Base-by-base conservation (phyloP, 2,329 filamentous ascomycete species). In the Colletotrichum viniferum region DNA sequence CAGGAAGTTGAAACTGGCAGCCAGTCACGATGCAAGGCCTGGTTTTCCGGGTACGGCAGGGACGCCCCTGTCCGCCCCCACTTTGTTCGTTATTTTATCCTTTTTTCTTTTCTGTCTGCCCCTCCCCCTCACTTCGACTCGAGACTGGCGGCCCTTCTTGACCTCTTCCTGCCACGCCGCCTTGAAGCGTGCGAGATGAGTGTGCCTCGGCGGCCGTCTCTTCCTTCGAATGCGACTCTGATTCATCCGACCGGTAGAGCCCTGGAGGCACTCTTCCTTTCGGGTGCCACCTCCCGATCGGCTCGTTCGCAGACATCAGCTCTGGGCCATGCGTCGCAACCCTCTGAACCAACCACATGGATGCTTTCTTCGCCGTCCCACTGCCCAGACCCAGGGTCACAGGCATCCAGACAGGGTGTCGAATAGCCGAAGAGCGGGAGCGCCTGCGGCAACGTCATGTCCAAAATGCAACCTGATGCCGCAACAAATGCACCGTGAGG, bases 401-500 rank as follows among this genome's bases (percentile, higher is more conserved):
- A 18, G 30, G 14, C 13, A 28, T 32, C 48, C 32, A 28, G 28
- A 70, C 34, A 64, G 12, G 34, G 48, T 38, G 30, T 43, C 28
- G 14, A 55, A 52, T 67, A 30, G 60, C 32, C 66, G 66, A 71
- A 43, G 48, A 56, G 60, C 71, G n/a, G 71, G 24, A 60, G 60
- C 16, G 58, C 34, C 48, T 58, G 52, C 52, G 60, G 18, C 61
- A 74, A 71, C 72, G 61, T 71, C 72, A 74, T 62, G 14, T 43
- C 52, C 21, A 13, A 34, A 55, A 52, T 52, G 16, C 63, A n/a
- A 48, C 34, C 62, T 12, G 34, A 65, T 65, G 62, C 62, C 36
- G 61, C n/a, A 24, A 43, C 18, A 30, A 28, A 26, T 13, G 43
- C 43, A 18, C 7, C 55, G 7, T 18, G 16, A 28, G 12, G 1